Conservation (phyloP, 805 yeast genomes). For the Saccharomycopsis fibuligera region DNA sequence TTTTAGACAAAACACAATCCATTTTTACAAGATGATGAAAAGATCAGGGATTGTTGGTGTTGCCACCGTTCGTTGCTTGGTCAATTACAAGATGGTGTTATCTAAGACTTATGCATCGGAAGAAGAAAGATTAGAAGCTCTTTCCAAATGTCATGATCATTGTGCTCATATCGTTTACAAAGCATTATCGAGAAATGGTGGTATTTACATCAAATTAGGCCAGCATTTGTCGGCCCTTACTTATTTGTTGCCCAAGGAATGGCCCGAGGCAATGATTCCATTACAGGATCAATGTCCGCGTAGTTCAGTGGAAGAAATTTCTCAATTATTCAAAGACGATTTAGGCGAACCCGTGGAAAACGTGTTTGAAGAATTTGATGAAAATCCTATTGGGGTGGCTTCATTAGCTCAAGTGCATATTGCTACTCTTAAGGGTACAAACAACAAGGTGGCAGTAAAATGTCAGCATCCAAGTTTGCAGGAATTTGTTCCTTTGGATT, state of each 20-base stretch:
- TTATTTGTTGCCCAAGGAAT: slow-evolving; percentile 81
- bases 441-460: slow-evolving; percentile 83
- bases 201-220: slow-evolving; percentile 88
- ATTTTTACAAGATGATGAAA: slow-evolving; percentile 33
- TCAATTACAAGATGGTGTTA: slow-evolving; percentile 56
- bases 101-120: slow-evolving; percentile 34
- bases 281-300: slow-evolving; percentile 86
- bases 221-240: slow-evolving; percentile 93
- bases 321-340: slow-evolving; percentile 61
- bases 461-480: slow-evolving; percentile 86
- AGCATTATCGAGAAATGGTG: slow-evolving; percentile 84
- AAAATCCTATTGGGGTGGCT: slow-evolving; percentile 86
- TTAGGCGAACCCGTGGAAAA: slow-evolving; percentile 56
- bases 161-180: slow-evolving; percentile 75
- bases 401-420: slow-evolving; percentile 93
- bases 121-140: slow-evolving; percentile 45
- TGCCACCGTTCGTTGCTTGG: slow-evolving; percentile 71
- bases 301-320: slow-evolving; percentile 64
- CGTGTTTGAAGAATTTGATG: slow-evolving; percentile 58
- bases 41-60: slow-evolving; percentile 57
- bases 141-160: slow-evolving; percentile 59
- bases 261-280: slow-evolving; percentile 94
- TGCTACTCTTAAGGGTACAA: slow-evolving; percentile 53
- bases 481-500: slow-evolving; percentile 87
- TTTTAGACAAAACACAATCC: slow-evolving; percentile 31